These are phyloP conservation scores for Tephrocybe sp. DNA, from an alignment of 768 basidiomycete species.

Conservation along the genomic window DNA sequence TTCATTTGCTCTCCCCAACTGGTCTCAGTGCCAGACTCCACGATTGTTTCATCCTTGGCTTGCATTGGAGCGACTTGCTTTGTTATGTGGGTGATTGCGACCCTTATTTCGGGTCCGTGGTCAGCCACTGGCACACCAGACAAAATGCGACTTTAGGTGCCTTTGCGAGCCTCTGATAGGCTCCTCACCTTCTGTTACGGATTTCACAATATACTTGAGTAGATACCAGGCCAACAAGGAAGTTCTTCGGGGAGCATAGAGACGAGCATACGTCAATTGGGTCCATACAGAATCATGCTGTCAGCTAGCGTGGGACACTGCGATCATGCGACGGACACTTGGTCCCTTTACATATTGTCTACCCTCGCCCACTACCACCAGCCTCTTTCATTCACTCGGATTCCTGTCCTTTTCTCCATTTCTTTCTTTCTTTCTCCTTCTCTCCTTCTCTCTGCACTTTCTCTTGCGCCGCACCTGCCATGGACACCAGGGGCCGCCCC, in stretches of 20 bases:
- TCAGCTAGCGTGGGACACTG: constrained; percentile 17
- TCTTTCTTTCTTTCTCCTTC: constrained; percentile 20
- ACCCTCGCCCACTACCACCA: constrained; percentile 11
- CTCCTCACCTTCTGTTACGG: constrained; percentile 10
- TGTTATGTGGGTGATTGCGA: not conserved
- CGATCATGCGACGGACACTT: constrained; percentile 5
- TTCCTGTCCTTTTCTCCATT: constrained; percentile 18
- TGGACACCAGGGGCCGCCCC: constrained; percentile 22
- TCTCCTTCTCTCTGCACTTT: constrained; percentile 18
- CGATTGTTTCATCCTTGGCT: not conserved
- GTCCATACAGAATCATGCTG: constrained; percentile 10
- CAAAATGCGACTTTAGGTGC: not conserved
- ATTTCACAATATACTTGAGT: constrained; percentile 6
- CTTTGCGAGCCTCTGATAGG: not conserved
- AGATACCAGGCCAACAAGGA: not conserved
- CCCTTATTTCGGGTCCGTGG: not conserved
- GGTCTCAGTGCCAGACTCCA: no score
- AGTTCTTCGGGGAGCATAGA: constrained; percentile 10
- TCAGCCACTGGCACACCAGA: not conserved
- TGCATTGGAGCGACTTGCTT: not conserved
- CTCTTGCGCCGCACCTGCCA: constrained; percentile 34
- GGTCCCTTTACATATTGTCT: constrained; percentile 9
- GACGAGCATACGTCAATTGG: constrained; percentile 16
- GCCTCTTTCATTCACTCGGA: constrained; percentile 7
- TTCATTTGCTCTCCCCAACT: no score